phyloP scores from a whole-genome alignment of 306 rosid genomes.

The Castanea crenata region DNA sequence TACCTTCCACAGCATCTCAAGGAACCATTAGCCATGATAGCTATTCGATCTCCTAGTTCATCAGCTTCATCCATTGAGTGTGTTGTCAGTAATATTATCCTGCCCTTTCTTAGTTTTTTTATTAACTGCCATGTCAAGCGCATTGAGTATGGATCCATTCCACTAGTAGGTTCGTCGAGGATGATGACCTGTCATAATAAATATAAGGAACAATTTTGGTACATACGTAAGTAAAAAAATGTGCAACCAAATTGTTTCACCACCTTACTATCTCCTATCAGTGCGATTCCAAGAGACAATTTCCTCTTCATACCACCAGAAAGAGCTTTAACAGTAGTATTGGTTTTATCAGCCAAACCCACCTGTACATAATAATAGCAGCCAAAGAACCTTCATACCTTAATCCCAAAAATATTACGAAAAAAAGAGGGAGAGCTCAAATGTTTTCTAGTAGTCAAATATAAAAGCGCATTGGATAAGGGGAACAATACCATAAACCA shows the following conservation, averaged over 20 bases:
- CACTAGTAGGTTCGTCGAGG: constrained; percentile 98
- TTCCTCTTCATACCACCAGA: constrained; percentile 99
- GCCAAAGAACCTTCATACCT: constrained; percentile 13
- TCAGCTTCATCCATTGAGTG: constrained; percentile 99
- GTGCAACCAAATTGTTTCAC: constrained; percentile 16
- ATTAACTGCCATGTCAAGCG: constrained; percentile 97
- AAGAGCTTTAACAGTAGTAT: constrained; percentile 66
- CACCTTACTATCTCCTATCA: constrained; percentile 94
- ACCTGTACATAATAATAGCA: constrained; percentile 56
- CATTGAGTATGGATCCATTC: constrained; percentile 99
- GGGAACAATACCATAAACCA: background rate
- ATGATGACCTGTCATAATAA: constrained; percentile 64
- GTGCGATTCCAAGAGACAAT: constrained; percentile 93
- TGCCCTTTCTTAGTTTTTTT: constrained; percentile 83
- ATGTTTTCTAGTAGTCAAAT: background rate
- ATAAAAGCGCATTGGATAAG: background rate
- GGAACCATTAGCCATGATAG: constrained; percentile 97
- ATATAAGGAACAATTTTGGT: constrained; percentile 21
- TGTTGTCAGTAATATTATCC: constrained; percentile 91
- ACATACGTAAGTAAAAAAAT: constrained; percentile 6
- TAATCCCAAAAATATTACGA: background rate
- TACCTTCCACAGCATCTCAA: constrained; percentile 98
- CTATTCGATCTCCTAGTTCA: constrained; percentile 93
- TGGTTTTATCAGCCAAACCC: constrained; percentile 89
- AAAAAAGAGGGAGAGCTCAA: background rate